Conservation (phyloP, 2,329 filamentous ascomycete species). For the Monosporascus sp. region DNA sequence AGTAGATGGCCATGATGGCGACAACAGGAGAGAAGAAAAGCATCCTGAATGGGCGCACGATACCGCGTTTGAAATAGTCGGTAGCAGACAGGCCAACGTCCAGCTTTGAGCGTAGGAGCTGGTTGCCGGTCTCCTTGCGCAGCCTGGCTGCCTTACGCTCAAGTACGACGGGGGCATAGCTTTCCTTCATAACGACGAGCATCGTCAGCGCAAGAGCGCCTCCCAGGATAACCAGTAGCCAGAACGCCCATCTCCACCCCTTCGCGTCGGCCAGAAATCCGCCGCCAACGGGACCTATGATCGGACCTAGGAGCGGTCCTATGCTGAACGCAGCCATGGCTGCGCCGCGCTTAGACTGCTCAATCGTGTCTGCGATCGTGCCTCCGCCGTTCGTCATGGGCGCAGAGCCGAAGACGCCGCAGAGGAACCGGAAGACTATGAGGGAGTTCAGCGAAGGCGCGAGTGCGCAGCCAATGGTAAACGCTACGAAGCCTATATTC, state of each 20-base stretch:
- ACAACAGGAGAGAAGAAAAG: constrained; percentile 49
- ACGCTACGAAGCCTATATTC: constrained; percentile 39
- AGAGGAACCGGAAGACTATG: constrained; percentile 54
- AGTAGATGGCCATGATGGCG: constrained; percentile 35
- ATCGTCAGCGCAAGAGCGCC: constrained; percentile 24
- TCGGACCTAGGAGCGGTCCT: constrained; percentile 29
- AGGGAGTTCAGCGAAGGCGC: constrained; percentile 44
- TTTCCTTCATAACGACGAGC: constrained; percentile 31
- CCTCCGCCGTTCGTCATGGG: constrained; percentile 62
- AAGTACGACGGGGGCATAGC: constrained; percentile 31
- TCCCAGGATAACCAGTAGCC: constrained; percentile 27
- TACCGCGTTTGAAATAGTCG: constrained; percentile 3
- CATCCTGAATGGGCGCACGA: constrained; percentile 40
- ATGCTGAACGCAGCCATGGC: constrained; percentile 37
- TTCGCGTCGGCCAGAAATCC: constrained; percentile 26
- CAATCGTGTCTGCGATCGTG: constrained; percentile 60
- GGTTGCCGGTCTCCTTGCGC: constrained; percentile 26
- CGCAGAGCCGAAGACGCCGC: constrained; percentile 56
- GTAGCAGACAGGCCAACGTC: background rate
- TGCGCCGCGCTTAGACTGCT: constrained; percentile 37
- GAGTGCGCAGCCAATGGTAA: constrained; percentile 43
- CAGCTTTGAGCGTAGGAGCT: constrained; percentile 8
- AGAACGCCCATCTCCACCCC: constrained; percentile 34
- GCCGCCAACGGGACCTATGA: constrained; percentile 28
- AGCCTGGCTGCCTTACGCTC: constrained; percentile 29